Evolutionary conservation across 1,284 basidiomycete species (phyloP).

Genomic region (Schizophyllum commune): DNA sequence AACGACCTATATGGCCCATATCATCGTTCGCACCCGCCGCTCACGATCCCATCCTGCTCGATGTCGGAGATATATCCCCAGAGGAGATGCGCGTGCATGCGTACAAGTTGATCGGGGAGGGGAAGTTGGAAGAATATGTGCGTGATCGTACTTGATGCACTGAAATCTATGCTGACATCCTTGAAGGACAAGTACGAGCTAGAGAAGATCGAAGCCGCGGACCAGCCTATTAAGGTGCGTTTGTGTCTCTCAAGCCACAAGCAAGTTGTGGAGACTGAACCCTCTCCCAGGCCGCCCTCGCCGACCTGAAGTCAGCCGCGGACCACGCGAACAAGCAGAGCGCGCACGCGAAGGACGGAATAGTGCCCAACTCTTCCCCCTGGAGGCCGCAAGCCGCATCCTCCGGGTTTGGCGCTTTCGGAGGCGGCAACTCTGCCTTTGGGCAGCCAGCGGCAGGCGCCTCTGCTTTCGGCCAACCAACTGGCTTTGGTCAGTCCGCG

Average conservation of each 20-base stretch:
- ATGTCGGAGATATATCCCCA: constrained; percentile 64
- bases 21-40: constrained; percentile 78
- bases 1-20: constrained; percentile 78
- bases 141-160: constrained; percentile 21
- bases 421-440: constrained; percentile 13
- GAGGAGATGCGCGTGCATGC: constrained; percentile 80
- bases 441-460: constrained; percentile 7
- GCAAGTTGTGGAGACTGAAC: not conserved
- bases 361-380: constrained; percentile 5
- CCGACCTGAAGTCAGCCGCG: constrained; percentile 40
- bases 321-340: constrained; percentile 44
- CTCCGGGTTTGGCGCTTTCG: constrained; percentile 5
- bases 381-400: not conserved
- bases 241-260: not conserved
- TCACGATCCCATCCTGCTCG: constrained; percentile 62
- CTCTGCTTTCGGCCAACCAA: constrained; percentile 14
- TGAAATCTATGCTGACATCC: constrained; percentile 7
- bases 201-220: constrained; percentile 31
- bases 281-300: constrained; percentile 30
- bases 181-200: constrained; percentile 50
- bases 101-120: constrained; percentile 46
- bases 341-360: constrained; percentile 11
- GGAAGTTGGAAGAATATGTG: constrained; percentile 65
- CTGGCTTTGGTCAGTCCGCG: not conserved
- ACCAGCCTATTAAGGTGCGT: constrained; percentile 26